Base-by-base conservation (phyloP, 352 stramenopile species). In the Pythium inflatum region DNA sequence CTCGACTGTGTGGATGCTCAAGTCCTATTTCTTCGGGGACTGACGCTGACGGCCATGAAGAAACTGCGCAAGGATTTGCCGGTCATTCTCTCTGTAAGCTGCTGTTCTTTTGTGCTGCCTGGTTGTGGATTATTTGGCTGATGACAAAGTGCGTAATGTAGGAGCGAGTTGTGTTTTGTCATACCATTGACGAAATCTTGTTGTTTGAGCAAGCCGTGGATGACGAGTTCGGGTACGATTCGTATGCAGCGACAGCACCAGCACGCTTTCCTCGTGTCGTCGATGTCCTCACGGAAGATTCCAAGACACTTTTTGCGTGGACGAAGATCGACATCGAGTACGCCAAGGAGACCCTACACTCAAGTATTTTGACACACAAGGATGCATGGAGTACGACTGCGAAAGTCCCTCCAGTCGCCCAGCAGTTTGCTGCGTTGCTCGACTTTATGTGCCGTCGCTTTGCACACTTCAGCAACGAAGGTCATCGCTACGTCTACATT, bases 401-500 rank as follows among this genome's bases (percentile, higher is more conserved):
- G 0, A 59, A 48, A 33, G 36, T 43, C 2, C 69, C 62, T n/a
- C 25, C 28, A 5, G 51, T 50, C 0, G 80, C 80, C 0, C 61
- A 79, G 11, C 72, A 79, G 6, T 83, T 88, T 53, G 73, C 79
- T 14, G 62, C 79, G 28, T 45, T 92, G 18, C 70, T 94, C 11
- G 84, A 92, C 34, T 92, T 91, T 28, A 62, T 94, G 7, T 91
- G 78, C 22, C 80, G 78, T 4, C 83, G 86, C 12, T 91, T 94
- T 36, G 73, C 72, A 14, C 71, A 80, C 28, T 90, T 94, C 71
- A 78, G 75, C 31, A 85, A 74, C 9, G 81, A 90, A 24, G 76
- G 90, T 50, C 82, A 91, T 53, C 75, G 84, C 3, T 92, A 91
- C 48, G n/a, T 94, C 63, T 94, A 94, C 66, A 75, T 94, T 11